A percentile compares a stretch with the other conserved stretches of the same genome.
phyloP scores from a whole-genome alignment of 805 yeast species.

The Wickerhamiella siamensis region DNA sequence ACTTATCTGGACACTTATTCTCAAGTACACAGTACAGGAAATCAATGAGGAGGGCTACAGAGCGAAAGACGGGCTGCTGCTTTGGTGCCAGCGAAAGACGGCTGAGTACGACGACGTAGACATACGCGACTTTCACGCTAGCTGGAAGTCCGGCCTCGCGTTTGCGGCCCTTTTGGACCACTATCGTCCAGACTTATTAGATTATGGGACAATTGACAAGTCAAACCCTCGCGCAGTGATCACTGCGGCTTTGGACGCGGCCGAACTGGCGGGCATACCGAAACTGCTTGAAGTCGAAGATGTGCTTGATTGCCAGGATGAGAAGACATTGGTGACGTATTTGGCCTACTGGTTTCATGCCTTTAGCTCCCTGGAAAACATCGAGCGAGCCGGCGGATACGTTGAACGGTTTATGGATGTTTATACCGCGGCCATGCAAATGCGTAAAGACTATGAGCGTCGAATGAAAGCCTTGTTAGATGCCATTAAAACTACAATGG shows the following conservation, averaged over 20 bases:
- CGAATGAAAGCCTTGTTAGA: slow-evolving; percentile 21
- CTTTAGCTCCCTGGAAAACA: slow-evolving; percentile 26
- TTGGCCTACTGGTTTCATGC: slow-evolving; percentile 44
- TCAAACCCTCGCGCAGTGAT: slow-evolving; percentile 23
- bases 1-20: slow-evolving; percentile 53
- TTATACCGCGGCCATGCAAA: slow-evolving; percentile 20
- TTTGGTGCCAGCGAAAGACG: slow-evolving; percentile 42
- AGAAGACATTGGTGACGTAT: slow-evolving; percentile 43
- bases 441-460: slow-evolving; percentile 25
- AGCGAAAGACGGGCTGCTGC: slow-evolving; percentile 31
- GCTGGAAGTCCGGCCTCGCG: slow-evolving; percentile 42
- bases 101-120: slow-evolving; percentile 26
- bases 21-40: slow-evolving; percentile 27
- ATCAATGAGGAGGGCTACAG: slow-evolving; percentile 28
- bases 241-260: slow-evolving; percentile 31
- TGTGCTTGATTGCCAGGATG: slow-evolving; percentile 41
- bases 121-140: slow-evolving; percentile 36
- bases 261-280: slow-evolving; percentile 35
- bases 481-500: slow-evolving; percentile 14
- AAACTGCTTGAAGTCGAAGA: slow-evolving; percentile 42
- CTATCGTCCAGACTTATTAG: slow-evolving; percentile 30
- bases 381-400: slow-evolving; percentile 28
- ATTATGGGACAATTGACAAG: slow-evolving; percentile 23
- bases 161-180: slow-evolving; percentile 33
- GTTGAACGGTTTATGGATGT: slow-evolving; percentile 27